Conservation (phyloP, 345 rosid genomes). For the Cardamine occulta region DNA sequence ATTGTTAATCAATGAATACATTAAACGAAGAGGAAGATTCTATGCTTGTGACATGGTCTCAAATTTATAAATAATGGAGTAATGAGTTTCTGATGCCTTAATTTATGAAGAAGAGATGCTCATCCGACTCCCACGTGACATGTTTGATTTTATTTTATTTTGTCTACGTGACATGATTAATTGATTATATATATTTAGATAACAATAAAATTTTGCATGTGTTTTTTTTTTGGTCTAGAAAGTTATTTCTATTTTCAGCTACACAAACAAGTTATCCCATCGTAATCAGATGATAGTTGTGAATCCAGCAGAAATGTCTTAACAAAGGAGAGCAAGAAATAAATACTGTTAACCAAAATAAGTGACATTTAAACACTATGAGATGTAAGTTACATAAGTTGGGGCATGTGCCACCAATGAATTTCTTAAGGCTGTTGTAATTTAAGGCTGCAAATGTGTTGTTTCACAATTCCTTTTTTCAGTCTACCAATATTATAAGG, state of each 20-base stretch:
- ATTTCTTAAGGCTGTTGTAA: constrained; percentile 12
- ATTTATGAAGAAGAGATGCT: constrained; percentile 42
- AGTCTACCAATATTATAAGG: background rate
- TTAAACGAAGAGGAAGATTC: constrained; percentile 36
- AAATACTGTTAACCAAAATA: constrained; percentile 4
- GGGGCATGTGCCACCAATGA: background rate
- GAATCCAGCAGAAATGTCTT: constrained; percentile 14
- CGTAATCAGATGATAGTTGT: constrained; percentile 31
- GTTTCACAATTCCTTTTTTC: background rate
- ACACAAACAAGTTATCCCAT: constrained; percentile 16
- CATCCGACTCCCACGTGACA: constrained; percentile 26
- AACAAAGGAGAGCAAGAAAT: background rate
- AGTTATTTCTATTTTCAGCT: constrained; percentile 24
- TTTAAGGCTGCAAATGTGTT: constrained; percentile 11
- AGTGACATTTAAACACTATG: background rate
- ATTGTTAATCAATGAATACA: background rate
- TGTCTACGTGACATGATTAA: constrained; percentile 15
- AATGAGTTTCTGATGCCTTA: constrained; percentile 39
- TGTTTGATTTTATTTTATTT: background rate
- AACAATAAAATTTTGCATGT: background rate
- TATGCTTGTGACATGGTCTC: constrained; percentile 37
- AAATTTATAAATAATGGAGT: background rate
- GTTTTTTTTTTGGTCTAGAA: constrained; percentile 3
- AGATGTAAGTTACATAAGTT: background rate
- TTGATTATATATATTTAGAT: background rate